phyloP scores from a whole-genome alignment of 176 grass and related monocot genomes.

The Canna indica region DNA sequence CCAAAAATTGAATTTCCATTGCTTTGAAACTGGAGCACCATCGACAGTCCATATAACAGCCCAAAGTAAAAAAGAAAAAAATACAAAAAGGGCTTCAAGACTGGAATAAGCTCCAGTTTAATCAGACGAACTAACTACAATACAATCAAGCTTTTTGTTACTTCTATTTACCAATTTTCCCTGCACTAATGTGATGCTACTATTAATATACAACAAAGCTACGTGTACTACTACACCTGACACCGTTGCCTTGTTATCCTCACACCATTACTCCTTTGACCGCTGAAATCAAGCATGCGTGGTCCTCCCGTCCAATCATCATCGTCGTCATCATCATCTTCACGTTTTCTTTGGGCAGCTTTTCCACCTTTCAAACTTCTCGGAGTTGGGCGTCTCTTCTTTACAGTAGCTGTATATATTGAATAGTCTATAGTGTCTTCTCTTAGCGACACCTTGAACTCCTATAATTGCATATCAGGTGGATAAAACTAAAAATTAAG shows the following conservation, averaged over 20 bases:
- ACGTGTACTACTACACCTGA: constrained; percentile 42
- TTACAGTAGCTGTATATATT: constrained; percentile 37
- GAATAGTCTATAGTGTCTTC: constrained; percentile 89
- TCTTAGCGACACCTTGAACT: constrained; percentile 74
- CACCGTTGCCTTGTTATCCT: constrained; percentile 62
- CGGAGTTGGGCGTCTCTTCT: constrained; percentile 63
- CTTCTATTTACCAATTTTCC: constrained; percentile 1
- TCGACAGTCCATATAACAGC: background rate
- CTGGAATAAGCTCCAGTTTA: constrained; percentile 4
- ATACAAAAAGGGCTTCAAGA: background rate
- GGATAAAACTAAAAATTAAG: too few species aligned
- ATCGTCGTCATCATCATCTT: constrained; percentile 39
- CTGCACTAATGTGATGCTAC: constrained; percentile 6
- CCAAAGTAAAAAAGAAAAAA: background rate
- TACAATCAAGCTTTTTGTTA: constrained; percentile 22
- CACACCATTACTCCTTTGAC: constrained; percentile 42
- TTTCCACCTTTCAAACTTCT: constrained; percentile 60
- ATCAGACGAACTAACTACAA: constrained; percentile 12
- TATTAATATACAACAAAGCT: constrained; percentile 50
- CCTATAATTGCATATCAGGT: constrained; percentile 30
- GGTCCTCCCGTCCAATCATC: constrained; percentile 60
- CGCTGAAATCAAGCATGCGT: constrained; percentile 63
- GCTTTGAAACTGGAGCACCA: constrained; percentile 4
- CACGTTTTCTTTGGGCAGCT: constrained; percentile 22
- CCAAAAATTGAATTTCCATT: constrained; percentile 2